Percentiles rank a stretch among this genome's conserved stretches.
These are phyloP conservation scores for Wickerhamomyces hampshirensis DNA, from an alignment of 805 yeast species.

Conservation along the genomic window DNA sequence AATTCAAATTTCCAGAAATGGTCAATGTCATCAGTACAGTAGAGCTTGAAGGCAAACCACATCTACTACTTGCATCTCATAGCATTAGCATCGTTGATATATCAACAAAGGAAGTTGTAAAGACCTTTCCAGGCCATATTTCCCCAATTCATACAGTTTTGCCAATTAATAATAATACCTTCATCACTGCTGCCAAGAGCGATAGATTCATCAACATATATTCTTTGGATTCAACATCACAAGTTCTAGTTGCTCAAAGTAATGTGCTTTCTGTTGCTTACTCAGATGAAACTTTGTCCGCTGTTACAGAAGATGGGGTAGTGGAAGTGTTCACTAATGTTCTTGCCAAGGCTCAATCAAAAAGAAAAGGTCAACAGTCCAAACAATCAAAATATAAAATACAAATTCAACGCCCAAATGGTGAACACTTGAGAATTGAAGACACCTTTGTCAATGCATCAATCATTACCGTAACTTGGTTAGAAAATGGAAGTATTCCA, in stretches of 20 bases:
- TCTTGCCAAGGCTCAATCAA: conserved; percentile 29
- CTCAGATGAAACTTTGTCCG: conserved; percentile 38
- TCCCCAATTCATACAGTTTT: conserved; percentile 54
- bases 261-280: conserved; percentile 45
- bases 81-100: conserved; percentile 51
- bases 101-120: conserved; percentile 33
- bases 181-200: conserved; percentile 67
- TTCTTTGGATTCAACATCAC: conserved; percentile 36
- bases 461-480: conserved; percentile 49
- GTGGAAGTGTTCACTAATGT: conserved; percentile 70
- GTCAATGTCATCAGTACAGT: conserved; percentile 30
- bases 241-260: conserved; percentile 69
- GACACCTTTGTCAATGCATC: conserved; percentile 26
- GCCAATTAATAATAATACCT: conserved; percentile 34
- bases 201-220: conserved; percentile 81
- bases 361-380: conserved; percentile 48
- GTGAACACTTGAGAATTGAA: conserved; percentile 23
- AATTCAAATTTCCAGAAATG: conserved; percentile 34
- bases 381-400: conserved; percentile 44
- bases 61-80: conserved; percentile 63
- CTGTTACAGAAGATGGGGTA: conserved; percentile 68
- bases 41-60: conserved; percentile 26
- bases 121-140: conserved; percentile 72
- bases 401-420: conserved; percentile 41
- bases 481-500: conserved; percentile 55